Conservation (phyloP, 176 grass and related monocot genomes). For the Guadua angustifolia region DNA sequence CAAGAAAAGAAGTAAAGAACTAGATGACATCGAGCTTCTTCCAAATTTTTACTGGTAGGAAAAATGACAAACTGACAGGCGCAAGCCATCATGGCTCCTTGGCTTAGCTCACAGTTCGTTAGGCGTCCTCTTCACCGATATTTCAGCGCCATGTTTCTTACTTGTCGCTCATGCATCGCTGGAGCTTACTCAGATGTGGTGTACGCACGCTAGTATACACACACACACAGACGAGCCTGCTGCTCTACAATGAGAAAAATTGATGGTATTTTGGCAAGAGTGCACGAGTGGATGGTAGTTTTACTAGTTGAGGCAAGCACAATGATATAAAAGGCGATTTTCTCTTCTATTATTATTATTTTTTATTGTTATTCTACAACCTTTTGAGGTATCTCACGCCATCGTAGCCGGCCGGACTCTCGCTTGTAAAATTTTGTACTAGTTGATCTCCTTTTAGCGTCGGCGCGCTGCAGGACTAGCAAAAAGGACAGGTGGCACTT, state of each 20-base stretch:
- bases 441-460: background rate
- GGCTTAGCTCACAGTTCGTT: slow-evolving; percentile 34
- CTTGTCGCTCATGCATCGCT: background rate
- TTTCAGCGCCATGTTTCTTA: slow-evolving; percentile 19
- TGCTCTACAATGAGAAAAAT: background rate
- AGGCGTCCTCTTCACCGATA: slow-evolving; percentile 30
- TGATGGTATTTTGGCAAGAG: too few species aligned
- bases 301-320: too few species aligned
- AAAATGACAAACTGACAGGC: background rate
- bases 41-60: background rate
- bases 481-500: background rate
- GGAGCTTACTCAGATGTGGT: background rate
- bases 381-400: background rate
- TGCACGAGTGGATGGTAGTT: too few species aligned
- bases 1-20: background rate
- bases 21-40: background rate
- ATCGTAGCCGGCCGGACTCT: background rate
- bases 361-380: background rate
- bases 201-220: background rate
- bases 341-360: too few species aligned
- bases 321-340: background rate
- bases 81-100: slow-evolving; percentile 31
- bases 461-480: background rate
- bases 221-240: background rate
- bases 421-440: background rate